These are phyloP conservation scores for Mariannaea sp. DNA, from an alignment of 2,329 filamentous ascomycete species.

Conservation along the genomic window DNA sequence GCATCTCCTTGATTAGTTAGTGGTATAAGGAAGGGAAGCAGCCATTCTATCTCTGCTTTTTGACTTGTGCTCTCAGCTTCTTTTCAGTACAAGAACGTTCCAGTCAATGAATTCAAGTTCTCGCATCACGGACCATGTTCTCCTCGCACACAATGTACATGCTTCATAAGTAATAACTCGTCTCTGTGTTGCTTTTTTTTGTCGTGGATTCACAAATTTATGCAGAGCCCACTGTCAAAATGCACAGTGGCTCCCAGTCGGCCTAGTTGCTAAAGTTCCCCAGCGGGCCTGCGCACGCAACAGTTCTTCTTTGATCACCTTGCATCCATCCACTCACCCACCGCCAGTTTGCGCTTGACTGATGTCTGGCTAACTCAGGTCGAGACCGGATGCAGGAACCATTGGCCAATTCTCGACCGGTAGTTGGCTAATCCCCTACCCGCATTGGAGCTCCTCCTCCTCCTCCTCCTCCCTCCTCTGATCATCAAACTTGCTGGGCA, in stretches of 20 bases:
- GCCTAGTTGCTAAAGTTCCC: slow-evolving; percentile 5
- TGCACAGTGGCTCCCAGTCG: not conserved
- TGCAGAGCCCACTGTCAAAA: slow-evolving; percentile 8
- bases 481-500: not conserved
- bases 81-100: too few species aligned
- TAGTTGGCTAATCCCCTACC: not conserved
- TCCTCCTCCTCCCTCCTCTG: not conserved
- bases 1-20: too few species aligned
- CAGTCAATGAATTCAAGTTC: too few species aligned
- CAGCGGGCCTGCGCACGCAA: not conserved
- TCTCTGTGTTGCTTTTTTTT: too few species aligned
- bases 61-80: too few species aligned
- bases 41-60: too few species aligned
- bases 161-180: too few species aligned
- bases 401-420: not conserved
- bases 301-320: not conserved
- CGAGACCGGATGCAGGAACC: slow-evolving; percentile 14
- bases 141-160: too few species aligned
- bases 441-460: not conserved
- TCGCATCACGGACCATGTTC: too few species aligned
- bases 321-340: slow-evolving; percentile 1
- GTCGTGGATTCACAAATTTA: not conserved
- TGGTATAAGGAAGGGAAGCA: too few species aligned
- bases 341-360: not conserved
- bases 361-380: not conserved